These are phyloP conservation scores for Aspergillus costaricaensis DNA, from an alignment of 2,329 filamentous ascomycete species.

Conservation along the genomic window DNA sequence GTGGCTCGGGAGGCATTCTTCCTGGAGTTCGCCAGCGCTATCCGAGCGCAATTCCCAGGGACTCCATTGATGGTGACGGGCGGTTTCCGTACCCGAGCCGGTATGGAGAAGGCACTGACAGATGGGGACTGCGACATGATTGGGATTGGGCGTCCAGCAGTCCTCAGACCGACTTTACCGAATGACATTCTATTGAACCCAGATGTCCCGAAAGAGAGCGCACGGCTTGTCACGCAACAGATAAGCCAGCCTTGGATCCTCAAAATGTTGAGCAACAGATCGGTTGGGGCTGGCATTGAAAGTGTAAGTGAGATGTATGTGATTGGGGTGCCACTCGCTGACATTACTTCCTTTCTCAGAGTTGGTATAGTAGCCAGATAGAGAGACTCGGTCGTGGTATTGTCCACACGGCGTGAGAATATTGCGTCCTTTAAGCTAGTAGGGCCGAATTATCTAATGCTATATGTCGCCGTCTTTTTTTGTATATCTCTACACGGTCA, in stretches of 20 bases:
- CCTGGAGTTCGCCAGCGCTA: slow-evolving; percentile 57
- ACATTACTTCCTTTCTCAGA: not conserved
- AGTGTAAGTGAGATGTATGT: not conserved
- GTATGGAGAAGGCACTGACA: slow-evolving; percentile 49
- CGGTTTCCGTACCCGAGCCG: slow-evolving; percentile 55
- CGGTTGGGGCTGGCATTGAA: not conserved
- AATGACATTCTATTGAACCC: not conserved
- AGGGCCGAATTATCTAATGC: no score
- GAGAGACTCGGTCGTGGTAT: not conserved
- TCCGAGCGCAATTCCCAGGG: slow-evolving; percentile 45
- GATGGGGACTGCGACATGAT: slow-evolving; percentile 48
- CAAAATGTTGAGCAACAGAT: not conserved
- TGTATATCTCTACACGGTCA: no score
- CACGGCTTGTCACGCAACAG: not conserved
- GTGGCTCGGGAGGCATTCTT: slow-evolving; percentile 61
- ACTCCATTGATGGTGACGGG: slow-evolving; percentile 58
- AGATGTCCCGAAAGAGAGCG: not conserved
- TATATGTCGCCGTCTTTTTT: no score
- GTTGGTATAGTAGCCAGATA: not conserved
- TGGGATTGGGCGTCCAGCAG: slow-evolving; percentile 46
- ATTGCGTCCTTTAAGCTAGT: no score
- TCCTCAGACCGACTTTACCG: slow-evolving; percentile 35
- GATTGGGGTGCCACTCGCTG: not conserved
- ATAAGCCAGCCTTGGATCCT: not conserved
- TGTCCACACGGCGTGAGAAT: not conserved